These are phyloP conservation scores for Golubevia sp. DNA, from an alignment of 1,284 basidiomycete species.

Conservation along the genomic window DNA sequence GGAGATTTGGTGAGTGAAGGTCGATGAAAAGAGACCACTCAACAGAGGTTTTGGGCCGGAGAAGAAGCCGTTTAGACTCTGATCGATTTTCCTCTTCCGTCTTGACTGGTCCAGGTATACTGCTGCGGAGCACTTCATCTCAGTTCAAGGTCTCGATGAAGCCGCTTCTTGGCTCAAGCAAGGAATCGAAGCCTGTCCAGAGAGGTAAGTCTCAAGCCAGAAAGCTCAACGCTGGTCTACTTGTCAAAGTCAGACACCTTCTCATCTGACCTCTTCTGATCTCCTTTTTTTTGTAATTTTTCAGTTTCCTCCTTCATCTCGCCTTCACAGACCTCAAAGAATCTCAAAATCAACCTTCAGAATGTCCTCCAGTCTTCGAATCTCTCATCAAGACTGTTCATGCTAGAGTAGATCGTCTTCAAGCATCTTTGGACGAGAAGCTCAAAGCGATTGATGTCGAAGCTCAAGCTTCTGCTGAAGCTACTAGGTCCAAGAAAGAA, in stretches of 20 bases:
- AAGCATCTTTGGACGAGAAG: constrained; percentile 22
- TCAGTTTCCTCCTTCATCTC: constrained; percentile 49
- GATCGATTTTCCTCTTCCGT: not conserved
- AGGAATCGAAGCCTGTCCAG: constrained; percentile 55
- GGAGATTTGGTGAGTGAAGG: constrained; percentile 37
- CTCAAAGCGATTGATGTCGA: constrained; percentile 39
- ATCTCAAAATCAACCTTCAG: constrained; percentile 26
- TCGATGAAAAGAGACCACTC: too few species aligned
- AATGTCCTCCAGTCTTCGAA: constrained; percentile 42
- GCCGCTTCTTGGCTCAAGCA: constrained; percentile 42
- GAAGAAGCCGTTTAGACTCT: not conserved
- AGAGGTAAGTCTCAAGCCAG: constrained; percentile 21
- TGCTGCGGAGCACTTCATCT: constrained; percentile 33
- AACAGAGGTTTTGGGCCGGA: not conserved
- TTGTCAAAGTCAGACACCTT: too few species aligned
- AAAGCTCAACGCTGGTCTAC: too few species aligned
- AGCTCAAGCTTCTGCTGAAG: constrained; percentile 22
- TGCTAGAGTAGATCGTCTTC: constrained; percentile 31
- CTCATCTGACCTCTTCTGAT: not conserved
- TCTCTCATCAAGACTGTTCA: constrained; percentile 31
- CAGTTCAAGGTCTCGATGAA: constrained; percentile 26
- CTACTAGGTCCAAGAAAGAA: constrained; percentile 17
- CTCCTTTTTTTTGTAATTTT: not conserved
- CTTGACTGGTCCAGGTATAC: constrained; percentile 21
- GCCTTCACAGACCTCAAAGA: constrained; percentile 47